phyloP scores from a whole-genome alignment of 345 rosid species.

The Sonneratia alba region DNA sequence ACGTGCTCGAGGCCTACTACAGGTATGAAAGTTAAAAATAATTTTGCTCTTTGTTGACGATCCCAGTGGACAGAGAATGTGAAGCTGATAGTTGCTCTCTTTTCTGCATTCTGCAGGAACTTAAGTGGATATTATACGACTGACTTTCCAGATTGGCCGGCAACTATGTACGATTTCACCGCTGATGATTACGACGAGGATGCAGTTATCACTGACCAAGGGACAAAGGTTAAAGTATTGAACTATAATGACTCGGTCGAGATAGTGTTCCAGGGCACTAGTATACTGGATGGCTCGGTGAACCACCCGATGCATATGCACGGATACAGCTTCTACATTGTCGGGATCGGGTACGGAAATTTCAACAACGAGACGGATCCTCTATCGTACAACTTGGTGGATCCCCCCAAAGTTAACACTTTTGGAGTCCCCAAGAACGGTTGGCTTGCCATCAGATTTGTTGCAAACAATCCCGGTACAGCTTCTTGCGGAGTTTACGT shows the following conservation, averaged over 20 bases:
- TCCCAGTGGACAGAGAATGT: no score
- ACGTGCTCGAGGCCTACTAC: slow-evolving; percentile 5
- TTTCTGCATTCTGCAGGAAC: neutral
- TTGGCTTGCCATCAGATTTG: slow-evolving; percentile 80
- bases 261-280: slow-evolving; percentile 17
- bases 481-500: no score
- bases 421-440: slow-evolving; percentile 57
- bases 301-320: slow-evolving; percentile 1
- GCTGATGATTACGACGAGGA: neutral
- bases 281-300: slow-evolving; percentile 5
- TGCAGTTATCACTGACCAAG: neutral
- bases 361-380: slow-evolving; percentile 1
- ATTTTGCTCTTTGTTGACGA: no score
- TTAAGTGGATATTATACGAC: slow-evolving; percentile 3
- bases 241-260: slow-evolving; percentile 9
- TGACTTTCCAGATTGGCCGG: slow-evolving; percentile 6
- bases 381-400: neutral
- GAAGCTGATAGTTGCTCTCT: no score
- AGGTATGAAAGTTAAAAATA: neutral
- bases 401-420: neutral
- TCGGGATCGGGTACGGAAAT: neutral
- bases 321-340: neutral
- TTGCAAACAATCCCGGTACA: slow-evolving; percentile 72
- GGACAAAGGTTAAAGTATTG: slow-evolving; percentile 16
- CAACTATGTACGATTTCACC: neutral